Evolutionary conservation across 106 monocot species (phyloP), one percentile per base, ranked within the genome.

Genomic region (Apostasia shenzhenica): DNA sequence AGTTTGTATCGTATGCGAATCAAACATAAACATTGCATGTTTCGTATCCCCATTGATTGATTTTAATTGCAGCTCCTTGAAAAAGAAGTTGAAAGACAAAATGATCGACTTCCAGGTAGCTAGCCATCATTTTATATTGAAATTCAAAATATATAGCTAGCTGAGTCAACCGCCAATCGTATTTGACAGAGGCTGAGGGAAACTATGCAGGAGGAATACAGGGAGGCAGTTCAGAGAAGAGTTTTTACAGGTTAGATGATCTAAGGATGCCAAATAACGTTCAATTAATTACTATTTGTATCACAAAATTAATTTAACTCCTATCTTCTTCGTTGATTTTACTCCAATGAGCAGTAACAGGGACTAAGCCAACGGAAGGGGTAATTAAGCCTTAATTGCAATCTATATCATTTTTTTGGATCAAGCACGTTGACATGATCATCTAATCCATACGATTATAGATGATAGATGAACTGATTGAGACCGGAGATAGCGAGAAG

Each of bases 91-190:
- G 40, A 82, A 76, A 57, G 83, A 82, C 26, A 76, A 52, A 62
- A 79, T 86, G 56, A 71, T 70, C 48, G 74, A 86, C 37, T 86
- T 86, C 61, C 86, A 86, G 86, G 86, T 83, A 66, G 14, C n/a
- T n/a, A n/a, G n/a, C 6, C 11, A 55, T 53, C 45, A 58, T 48
- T 55, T 13, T 8, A 9, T 39, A 40, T 43, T 55, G 12, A 2
- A 54, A 13, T 61, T 9, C 4, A 5, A 8, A 61, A 5, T 41
- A 48, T 8, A 65, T 10, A 12, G 39, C 7, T 39, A 41, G 10
- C 40, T 43, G 43, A 26, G 3, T 57, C 11, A 45, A 62, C 14
- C 37, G 42, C 45, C 1, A 11, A n/a, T 1, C 37, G 12, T 40
- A 9, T 1, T 45, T 42, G 73, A 57, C 67, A 88, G 88, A 79